Percentiles rank a stretch among this genome's conserved stretches.
Evolutionary conservation across 148 eudicot genomes (phyloP).

Genomic region (Polygonum aviculare): DNA sequence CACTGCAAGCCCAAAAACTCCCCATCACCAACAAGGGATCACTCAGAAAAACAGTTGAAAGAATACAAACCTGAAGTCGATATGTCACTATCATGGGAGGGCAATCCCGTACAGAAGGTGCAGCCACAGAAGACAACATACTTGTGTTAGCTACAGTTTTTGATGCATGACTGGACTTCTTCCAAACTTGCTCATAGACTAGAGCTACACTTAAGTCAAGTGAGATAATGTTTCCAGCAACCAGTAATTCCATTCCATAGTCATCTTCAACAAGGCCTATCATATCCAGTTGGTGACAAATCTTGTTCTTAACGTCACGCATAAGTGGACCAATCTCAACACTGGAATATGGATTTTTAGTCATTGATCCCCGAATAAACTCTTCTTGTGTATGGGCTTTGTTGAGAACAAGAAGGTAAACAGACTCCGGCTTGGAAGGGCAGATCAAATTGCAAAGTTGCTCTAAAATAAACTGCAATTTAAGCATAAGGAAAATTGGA

Average conservation of each 20-base stretch:
- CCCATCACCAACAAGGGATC: background rate
- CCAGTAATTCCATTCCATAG: constrained; percentile 95
- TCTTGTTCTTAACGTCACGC: constrained; percentile 99
- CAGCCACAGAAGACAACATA: constrained; percentile 46
- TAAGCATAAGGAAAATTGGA: constrained; percentile 10
- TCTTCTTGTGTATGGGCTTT: constrained; percentile 99
- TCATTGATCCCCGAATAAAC: constrained; percentile 98
- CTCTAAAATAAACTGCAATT: constrained; percentile 89
- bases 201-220: constrained; percentile 86
- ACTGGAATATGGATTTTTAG: constrained; percentile 97
- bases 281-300: constrained; percentile 88
- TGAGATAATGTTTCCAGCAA: constrained; percentile 93
- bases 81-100: constrained; percentile 98
- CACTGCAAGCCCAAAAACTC: background rate
- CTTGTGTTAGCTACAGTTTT: constrained; percentile 40
- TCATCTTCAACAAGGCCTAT: constrained; percentile 94
- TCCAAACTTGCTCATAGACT: constrained; percentile 97
- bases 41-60: background rate
- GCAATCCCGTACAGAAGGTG: constrained; percentile 55
- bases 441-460: constrained; percentile 93
- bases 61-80: constrained; percentile 81
- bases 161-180: constrained; percentile 71
- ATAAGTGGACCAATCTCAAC: constrained; percentile 92
- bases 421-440: constrained; percentile 95
- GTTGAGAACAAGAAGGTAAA: constrained; percentile 77